These are phyloP conservation scores for Microdochium trichocladiopsis DNA, from an alignment of 2,329 filamentous ascomycete genomes.

Conservation along the genomic window DNA sequence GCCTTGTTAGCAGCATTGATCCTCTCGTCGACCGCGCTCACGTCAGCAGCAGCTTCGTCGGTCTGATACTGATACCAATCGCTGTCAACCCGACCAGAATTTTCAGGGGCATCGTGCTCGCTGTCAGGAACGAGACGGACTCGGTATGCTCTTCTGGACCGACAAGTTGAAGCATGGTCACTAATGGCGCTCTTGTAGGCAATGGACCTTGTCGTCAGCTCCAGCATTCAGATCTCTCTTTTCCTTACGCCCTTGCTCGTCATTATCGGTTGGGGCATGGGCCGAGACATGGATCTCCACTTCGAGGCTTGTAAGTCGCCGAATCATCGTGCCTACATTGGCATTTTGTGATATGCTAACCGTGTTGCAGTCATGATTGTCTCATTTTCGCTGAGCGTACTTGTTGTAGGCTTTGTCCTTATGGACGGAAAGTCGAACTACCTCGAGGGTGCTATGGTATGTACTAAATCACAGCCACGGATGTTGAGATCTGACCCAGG, in stretches of 20 bases:
- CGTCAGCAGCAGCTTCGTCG: constrained; percentile 76
- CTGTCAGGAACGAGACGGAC: constrained; percentile 71
- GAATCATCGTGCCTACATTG: constrained; percentile 1
- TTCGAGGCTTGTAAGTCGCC: constrained; percentile 58
- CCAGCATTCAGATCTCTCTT: constrained; percentile 75
- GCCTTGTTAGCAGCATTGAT: constrained; percentile 71
- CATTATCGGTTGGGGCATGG: constrained; percentile 71
- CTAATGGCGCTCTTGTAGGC: constrained; percentile 32
- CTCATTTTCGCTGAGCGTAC: constrained; percentile 66
- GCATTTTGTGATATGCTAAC: constrained; percentile 10
- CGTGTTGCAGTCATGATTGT: constrained; percentile 57
- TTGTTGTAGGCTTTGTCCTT: constrained; percentile 70
- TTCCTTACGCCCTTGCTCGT: constrained; percentile 76
- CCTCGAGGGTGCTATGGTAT: constrained; percentile 70
- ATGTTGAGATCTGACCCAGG: constrained; percentile 7
- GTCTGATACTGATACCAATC: constrained; percentile 71
- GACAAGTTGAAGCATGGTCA: background rate
- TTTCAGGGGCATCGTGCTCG: constrained; percentile 74
- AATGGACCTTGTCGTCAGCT: constrained; percentile 76
- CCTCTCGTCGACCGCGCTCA: constrained; percentile 60
- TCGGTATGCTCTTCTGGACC: constrained; percentile 23
- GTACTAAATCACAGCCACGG: constrained; percentile 5
- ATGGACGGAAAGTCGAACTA: constrained; percentile 82
- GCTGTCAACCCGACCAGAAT: constrained; percentile 78
- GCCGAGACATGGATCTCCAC: constrained; percentile 66